Base-by-base conservation (phyloP, 2,329 filamentous ascomycete species). In the Arthroderma sp. region DNA sequence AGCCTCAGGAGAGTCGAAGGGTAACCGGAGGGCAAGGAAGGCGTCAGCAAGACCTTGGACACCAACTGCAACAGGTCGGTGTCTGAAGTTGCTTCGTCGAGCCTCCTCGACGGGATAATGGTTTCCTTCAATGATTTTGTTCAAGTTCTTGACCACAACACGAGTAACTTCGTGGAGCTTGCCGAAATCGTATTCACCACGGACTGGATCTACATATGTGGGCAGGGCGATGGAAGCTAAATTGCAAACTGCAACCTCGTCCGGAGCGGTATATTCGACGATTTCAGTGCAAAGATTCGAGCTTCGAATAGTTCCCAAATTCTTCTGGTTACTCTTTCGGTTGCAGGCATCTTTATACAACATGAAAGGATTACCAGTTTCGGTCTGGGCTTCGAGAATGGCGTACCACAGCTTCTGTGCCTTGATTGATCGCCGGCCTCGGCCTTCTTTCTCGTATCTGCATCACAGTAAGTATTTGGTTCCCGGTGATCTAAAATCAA, bases 261-360 rank as follows among this genome's bases (percentile, higher is more conserved):
- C 91, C 32, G 91, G 89, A 32, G 91, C 86, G 53, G 75, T 93
- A 74, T 95, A 98, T 72, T 98, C 91, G 53, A 98, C 78, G 57
- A 98, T 98, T 69, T 98, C 91, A 42, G 89, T 96, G 80, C 91
- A 98, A 40, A 98, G 75, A 68, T 98, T 98, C 60, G 91, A 98
- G 75, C 86, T 95, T 67, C 87, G 87, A 58, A 98, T 98, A 51
- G 88, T 95, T 54, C 91, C 91, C 30, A 98, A 76, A 70, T 98
- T 98, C 82, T 98, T 96, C 73, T 98, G 91, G 78, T 98, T 98
- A 75, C 88, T 95, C 83, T 98, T 98, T 66, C 80, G 80, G 78
- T 98, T 98, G 79, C 84, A 89, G 60, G 82, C 77, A 69, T 98
- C 91, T 76, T 98, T 98, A 81, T 98, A 98, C 49, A 96, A 81